These are phyloP conservation scores for Sporothrix luriei DNA, from an alignment of 2,329 filamentous ascomycete species.

Conservation along the genomic window DNA sequence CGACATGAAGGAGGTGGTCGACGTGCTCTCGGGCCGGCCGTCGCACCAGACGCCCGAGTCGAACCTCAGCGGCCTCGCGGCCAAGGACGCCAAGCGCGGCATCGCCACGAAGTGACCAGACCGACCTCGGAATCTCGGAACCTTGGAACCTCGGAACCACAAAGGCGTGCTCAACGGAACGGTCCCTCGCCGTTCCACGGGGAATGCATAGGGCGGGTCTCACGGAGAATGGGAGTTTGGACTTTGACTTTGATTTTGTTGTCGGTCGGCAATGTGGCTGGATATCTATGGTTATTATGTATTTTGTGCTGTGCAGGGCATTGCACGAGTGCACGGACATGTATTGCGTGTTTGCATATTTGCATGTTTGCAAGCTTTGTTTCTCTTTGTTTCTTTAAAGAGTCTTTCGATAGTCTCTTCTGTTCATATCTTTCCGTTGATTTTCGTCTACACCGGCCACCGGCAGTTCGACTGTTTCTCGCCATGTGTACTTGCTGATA, in stretches of 20 bases:
- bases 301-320: constrained; percentile 9
- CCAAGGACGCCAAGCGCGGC: constrained; percentile 65
- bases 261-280: constrained; percentile 3
- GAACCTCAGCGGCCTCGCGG: constrained; percentile 54
- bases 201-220: background rate
- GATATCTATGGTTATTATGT: constrained; percentile 8
- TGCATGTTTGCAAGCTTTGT: background rate
- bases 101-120: constrained; percentile 38
- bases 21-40: constrained; percentile 77
- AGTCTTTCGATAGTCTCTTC: constrained; percentile 17
- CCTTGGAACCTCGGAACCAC: no score
- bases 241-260: background rate
- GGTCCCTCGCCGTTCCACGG: no score
- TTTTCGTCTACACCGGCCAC: background rate
- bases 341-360: no score
- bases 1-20: constrained; percentile 75
- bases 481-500: background rate
- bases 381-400: background rate
- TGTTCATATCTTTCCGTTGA: constrained; percentile 4
- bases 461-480: background rate
- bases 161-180: background rate
- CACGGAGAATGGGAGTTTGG: constrained; percentile 21
- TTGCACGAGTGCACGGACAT: background rate
- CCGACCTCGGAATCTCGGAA: no score
- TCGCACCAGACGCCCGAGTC: constrained; percentile 54